A percentile compares a stretch with the other conserved stretches of the same genome.
Evolutionary conservation across 345 rosid species (phyloP).

Genomic region (Boechera divaricarpa): DNA sequence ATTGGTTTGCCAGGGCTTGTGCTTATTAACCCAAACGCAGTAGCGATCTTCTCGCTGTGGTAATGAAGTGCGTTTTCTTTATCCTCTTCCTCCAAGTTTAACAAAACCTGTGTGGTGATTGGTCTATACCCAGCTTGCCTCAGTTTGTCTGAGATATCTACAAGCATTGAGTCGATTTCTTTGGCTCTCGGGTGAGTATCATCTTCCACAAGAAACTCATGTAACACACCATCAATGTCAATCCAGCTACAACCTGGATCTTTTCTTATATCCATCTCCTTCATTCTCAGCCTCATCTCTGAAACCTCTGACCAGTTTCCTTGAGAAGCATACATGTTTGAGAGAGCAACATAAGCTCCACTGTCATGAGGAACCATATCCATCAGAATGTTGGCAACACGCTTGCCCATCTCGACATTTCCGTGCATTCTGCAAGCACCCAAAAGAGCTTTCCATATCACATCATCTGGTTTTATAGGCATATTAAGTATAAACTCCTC

Average conservation of each 20-base stretch:
- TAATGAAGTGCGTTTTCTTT: conserved; percentile 57
- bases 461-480: conserved; percentile 67
- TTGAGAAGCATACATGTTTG: conserved; percentile 64
- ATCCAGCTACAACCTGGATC: conserved; percentile 83
- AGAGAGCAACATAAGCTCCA: conserved; percentile 73
- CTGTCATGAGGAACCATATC: conserved; percentile 64
- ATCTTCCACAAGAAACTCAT: conserved; percentile 74
- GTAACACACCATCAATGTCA: conserved; percentile 61
- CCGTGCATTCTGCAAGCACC: conserved; percentile 71
- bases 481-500: conserved; percentile 62
- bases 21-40: conserved; percentile 69
- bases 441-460: conserved; percentile 69
- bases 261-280: conserved; percentile 67
- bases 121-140: conserved; percentile 60
- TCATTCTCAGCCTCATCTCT: conserved; percentile 67
- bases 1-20: conserved; percentile 55
- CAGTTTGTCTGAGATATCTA: conserved; percentile 52
- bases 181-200: conserved; percentile 59
- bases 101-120: conserved; percentile 57
- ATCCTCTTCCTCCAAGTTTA: conserved; percentile 61
- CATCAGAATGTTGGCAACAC: conserved; percentile 59
- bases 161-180: conserved; percentile 59
- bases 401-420: conserved; percentile 61
- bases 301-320: conserved; percentile 71
- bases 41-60: conserved; percentile 78